Base-by-base conservation (phyloP, 805 yeast species). In the Pichia manshurica region DNA sequence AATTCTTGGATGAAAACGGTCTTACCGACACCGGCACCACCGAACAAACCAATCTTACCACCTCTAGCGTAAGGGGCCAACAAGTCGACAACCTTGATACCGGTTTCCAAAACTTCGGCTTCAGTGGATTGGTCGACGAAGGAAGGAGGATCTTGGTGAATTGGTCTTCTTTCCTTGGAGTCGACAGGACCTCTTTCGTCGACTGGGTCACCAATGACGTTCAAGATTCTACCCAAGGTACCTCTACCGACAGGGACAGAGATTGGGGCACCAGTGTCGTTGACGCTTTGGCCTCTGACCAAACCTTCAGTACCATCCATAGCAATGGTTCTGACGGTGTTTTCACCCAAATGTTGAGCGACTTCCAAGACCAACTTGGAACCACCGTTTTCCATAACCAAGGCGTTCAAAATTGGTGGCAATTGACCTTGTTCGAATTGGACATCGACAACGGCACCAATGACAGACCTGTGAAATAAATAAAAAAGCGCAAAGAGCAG, bases 21-120 rank as follows among this genome's bases (percentile, higher is more conserved):
- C 78, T 91, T 91, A 79, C 99, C 99, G 87, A 91, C 99, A 91
- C 99, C 99, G 75, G 99, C 99, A 91, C 99, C 99, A 81, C 99
- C 99, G 86, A 91, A 91, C 70, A 91, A 84, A 84, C 99, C 99
- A 88, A 91, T 91, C 84, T 91, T 91, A 87, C 99, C 99, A 87
- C 99, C 99, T 87, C 97, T 89, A 71, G 99, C 98, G 81, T 91
- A 91, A 64, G 99, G 99, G 64, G 99, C 99, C 62, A 91, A 82
- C 70, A 91, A 81, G 73, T 91, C 99, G 78, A 91, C 99, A 74
- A 91, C 99, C 83, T 91, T 91, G 73, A 91, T 91, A 88, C 99
- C 97, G 59, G 99, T 91, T 80, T 90, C 99, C 70, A 93, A 83
- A 66, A 93, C 90, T 82, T 93, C 98, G 58, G 99, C 98, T 61